phyloP scores from a whole-genome alignment of 352 stramenopile species.

The Peronospora tabacina region DNA sequence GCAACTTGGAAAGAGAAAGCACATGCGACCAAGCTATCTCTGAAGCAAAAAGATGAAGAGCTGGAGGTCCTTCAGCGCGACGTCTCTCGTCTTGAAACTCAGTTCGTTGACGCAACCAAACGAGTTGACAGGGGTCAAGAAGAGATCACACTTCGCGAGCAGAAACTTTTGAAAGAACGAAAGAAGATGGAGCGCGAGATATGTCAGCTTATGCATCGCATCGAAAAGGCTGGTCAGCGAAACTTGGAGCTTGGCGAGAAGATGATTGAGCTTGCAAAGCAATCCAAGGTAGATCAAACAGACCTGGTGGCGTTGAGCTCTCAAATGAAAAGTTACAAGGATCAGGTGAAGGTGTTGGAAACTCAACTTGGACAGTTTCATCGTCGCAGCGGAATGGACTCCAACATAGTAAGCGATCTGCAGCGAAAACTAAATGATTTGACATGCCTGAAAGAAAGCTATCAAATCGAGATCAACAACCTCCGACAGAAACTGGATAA shows the following conservation, averaged over 20 bases:
- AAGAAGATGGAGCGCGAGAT: constrained; percentile 52
- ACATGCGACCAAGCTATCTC: constrained; percentile 13
- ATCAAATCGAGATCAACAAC: constrained; percentile 45
- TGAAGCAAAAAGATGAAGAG: constrained; percentile 27
- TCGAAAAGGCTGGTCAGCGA: constrained; percentile 41
- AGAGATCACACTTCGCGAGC: constrained; percentile 37
- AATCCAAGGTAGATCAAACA: constrained; percentile 53
- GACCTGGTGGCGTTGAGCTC: constrained; percentile 49
- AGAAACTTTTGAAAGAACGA: constrained; percentile 52
- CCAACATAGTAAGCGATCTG: constrained; percentile 31
- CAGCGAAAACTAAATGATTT: constrained; percentile 36
- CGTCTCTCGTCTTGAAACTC: constrained; percentile 22
- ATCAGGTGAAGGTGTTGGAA: constrained; percentile 41
- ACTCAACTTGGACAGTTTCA: constrained; percentile 29
- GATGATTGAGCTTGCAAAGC: constrained; percentile 42
- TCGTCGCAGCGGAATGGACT: constrained; percentile 20
- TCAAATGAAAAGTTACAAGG: constrained; percentile 61
- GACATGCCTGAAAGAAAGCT: constrained; percentile 43
- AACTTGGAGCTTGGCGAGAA: constrained; percentile 61
- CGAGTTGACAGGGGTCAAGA: constrained; percentile 26
- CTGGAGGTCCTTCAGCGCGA: constrained; percentile 19
- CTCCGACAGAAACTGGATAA: constrained; percentile 35
- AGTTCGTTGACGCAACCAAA: constrained; percentile 26
- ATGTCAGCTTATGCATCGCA: constrained; percentile 38
- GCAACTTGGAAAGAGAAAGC: constrained; percentile 21